phyloP scores from a whole-genome alignment of 805 yeast species.

The Sugiyamaella boreocaroliniensis region DNA sequence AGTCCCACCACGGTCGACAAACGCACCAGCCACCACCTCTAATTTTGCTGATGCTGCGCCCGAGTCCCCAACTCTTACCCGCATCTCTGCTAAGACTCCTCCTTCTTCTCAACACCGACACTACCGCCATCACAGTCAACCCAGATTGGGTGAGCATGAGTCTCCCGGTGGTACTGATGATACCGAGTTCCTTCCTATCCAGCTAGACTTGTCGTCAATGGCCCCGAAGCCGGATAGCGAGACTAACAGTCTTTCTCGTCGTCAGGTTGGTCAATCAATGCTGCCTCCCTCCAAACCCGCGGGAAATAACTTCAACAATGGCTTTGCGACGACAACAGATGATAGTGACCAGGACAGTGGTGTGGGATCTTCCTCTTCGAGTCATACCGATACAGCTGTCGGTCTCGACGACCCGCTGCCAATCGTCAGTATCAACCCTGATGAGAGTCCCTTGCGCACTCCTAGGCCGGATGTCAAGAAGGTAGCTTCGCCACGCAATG shows the following conservation, averaged over 20 bases:
- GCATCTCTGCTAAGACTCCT: background rate
- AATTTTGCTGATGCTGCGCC: background rate
- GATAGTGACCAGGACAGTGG: background rate
- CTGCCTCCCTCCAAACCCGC: background rate
- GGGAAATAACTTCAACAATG: background rate
- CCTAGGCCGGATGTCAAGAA: background rate
- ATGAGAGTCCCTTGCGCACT: background rate
- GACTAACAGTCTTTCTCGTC: background rate
- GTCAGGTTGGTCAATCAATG: background rate
- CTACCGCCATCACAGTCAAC: slow-evolving; percentile 1
- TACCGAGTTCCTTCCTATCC: slow-evolving; percentile 10
- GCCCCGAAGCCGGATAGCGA: background rate
- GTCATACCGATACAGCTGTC: background rate
- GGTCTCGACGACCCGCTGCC: background rate
- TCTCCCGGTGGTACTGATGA: background rate
- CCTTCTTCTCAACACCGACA: background rate
- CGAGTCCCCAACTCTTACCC: background rate
- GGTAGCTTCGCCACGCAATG: slow-evolving; percentile 10
- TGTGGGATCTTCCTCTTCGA: background rate
- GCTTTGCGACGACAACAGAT: background rate
- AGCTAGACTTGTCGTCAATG: slow-evolving; percentile 9
- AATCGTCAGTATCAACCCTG: background rate
- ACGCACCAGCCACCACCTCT: too few species aligned
- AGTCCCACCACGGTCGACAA: background rate
- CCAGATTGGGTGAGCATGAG: background rate